Percentiles rank a stretch among this genome's conserved stretches.
Evolutionary conservation across 2,329 filamentous ascomycete genomes (phyloP).

Genomic region (Aureobasidium pullulans): DNA sequence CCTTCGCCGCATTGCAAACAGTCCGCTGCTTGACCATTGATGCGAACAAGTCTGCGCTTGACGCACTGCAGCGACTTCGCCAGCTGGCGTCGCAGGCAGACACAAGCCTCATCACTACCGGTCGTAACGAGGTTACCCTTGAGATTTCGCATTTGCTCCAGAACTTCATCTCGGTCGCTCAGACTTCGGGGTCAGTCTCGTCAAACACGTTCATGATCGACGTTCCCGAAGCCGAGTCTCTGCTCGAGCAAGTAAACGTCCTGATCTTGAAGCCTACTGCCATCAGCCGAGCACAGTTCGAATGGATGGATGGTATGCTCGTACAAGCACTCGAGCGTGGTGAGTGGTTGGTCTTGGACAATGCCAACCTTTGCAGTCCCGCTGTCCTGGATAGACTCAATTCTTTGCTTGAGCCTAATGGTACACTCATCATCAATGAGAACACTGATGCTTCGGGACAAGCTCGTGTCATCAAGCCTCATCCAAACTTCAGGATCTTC

Average conservation of each 20-base stretch:
- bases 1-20: background rate
- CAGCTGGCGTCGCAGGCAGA: slow-evolving; percentile 3
- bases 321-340: slow-evolving; percentile 80
- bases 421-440: slow-evolving; percentile 84
- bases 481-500: slow-evolving; percentile 84
- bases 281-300: slow-evolving; percentile 72
- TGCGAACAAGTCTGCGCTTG: background rate
- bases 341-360: slow-evolving; percentile 90
- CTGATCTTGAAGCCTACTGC: slow-evolving; percentile 48
- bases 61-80: background rate
- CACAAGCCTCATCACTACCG: background rate
- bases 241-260: slow-evolving; percentile 43
- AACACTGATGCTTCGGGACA: slow-evolving; percentile 77
- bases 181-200: background rate
- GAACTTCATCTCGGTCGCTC: background rate
- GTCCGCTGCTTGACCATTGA: background rate
- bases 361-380: slow-evolving; percentile 92
- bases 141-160: slow-evolving; percentile 14
- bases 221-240: slow-evolving; percentile 15
- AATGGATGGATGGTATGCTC: slow-evolving; percentile 92
- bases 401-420: slow-evolving; percentile 85
- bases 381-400: slow-evolving; percentile 93
- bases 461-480: slow-evolving; percentile 70
- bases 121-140: background rate
- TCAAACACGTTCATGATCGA: slow-evolving; percentile 2